Evolutionary conservation across 192 early-diverging fungal genomes (phyloP).

Genomic region (Geranomyces variabilis): DNA sequence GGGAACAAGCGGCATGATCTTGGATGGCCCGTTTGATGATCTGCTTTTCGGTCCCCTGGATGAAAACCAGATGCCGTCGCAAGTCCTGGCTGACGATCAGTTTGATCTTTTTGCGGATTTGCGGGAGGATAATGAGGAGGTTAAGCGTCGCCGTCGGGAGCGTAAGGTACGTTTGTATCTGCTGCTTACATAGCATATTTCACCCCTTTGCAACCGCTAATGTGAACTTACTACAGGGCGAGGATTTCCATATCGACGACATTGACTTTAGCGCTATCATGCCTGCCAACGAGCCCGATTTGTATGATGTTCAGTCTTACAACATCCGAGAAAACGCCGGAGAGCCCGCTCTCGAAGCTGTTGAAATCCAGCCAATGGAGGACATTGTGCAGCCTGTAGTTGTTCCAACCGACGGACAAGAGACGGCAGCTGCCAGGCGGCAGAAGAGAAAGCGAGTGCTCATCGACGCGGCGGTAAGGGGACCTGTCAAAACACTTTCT

Average conservation of each 20-base stretch:
- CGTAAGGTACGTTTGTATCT: background rate
- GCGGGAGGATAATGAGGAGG: slow-evolving; percentile 15
- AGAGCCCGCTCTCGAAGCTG: background rate
- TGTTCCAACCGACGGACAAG: too few species aligned
- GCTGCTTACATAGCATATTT: too few species aligned
- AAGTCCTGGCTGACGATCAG: background rate
- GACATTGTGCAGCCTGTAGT: too few species aligned
- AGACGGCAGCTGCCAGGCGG: background rate
- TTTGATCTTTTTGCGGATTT: slow-evolving; percentile 35
- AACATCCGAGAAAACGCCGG: background rate
- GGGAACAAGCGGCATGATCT: background rate
- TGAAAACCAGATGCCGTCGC: background rate
- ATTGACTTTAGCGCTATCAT: slow-evolving; percentile 3
- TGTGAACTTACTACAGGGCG: background rate
- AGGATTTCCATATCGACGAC: background rate
- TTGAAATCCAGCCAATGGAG: too few species aligned
- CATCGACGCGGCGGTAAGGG: slow-evolving; percentile 20
- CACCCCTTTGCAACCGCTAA: background rate
- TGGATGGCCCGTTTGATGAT: slow-evolving; percentile 1
- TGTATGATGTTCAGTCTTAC: background rate
- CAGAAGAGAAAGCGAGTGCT: background rate
- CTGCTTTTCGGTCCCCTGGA: background rate
- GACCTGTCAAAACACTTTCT: background rate
- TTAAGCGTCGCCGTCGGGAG: background rate
- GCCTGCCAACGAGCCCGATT: background rate